Evolutionary conservation across 2,329 filamentous ascomycete species (phyloP).

Genomic region (Balansia obtecta): DNA sequence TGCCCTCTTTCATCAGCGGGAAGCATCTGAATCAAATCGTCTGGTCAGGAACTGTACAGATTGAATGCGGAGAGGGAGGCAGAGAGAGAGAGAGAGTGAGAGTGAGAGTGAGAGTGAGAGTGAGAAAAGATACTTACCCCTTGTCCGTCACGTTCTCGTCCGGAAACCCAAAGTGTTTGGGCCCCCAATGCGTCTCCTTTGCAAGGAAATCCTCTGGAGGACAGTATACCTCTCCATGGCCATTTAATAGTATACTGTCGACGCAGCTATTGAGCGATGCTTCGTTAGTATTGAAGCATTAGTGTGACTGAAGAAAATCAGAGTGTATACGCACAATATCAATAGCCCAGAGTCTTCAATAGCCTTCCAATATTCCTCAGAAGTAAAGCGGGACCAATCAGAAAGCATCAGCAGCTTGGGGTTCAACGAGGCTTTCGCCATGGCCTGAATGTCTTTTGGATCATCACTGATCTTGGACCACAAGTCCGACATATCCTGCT

Average conservation of each 20-base stretch:
- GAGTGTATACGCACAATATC: no score
- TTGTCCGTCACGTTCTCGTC: neutral
- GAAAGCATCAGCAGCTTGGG: constrained; percentile 7
- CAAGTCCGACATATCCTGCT: neutral
- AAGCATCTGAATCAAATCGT: constrained; percentile 1
- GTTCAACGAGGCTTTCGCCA: constrained; percentile 1
- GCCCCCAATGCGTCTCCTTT: neutral
- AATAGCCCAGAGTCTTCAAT: neutral
- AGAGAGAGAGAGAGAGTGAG: neutral
- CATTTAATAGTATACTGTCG: constrained; percentile 5
- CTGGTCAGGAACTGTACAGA: no score
- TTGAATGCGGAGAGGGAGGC: no score
- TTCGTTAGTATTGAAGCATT: no score
- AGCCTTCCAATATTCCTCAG: neutral
- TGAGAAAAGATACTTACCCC: constrained; percentile 1
- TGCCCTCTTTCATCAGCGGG: neutral
- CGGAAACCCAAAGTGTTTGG: no score
- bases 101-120: no score
- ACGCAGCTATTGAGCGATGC: constrained; percentile 1
- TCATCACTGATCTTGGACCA: constrained; percentile 3
- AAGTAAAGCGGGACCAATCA: constrained; percentile 9
- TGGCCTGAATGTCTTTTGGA: constrained; percentile 6
- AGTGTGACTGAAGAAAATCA: no score
- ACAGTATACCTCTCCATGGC: constrained; percentile 4
- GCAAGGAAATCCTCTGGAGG: neutral